Percentiles rank a stretch among this genome's conserved stretches.
Evolutionary conservation across 2,329 filamentous ascomycete species (phyloP).

Genomic region (Talaromyces atroroseus): DNA sequence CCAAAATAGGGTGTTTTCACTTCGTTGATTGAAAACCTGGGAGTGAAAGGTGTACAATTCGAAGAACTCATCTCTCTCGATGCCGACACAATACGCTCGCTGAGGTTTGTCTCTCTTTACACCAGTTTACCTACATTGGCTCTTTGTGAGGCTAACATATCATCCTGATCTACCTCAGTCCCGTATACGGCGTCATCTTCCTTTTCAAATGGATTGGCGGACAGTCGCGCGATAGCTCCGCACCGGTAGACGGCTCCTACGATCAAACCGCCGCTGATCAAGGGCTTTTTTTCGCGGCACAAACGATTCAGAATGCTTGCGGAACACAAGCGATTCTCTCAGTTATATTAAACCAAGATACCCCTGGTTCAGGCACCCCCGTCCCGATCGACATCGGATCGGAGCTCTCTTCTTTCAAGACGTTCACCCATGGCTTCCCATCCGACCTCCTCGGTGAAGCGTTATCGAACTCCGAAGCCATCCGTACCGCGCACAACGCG

Average conservation of each 20-base stretch:
- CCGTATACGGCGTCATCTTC: constrained; percentile 94
- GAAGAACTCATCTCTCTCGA: constrained; percentile 93
- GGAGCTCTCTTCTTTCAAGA: constrained; percentile 70
- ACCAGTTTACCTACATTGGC: not conserved
- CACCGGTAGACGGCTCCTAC: constrained; percentile 74
- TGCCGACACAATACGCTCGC: constrained; percentile 50
- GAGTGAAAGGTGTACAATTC: constrained; percentile 90
- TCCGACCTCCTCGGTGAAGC: constrained; percentile 67
- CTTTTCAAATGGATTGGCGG: constrained; percentile 75
- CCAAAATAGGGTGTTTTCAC: constrained; percentile 79
- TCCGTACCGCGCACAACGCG: constrained; percentile 78
- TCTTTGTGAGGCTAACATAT: not conserved
- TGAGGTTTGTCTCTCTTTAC: constrained; percentile 30
- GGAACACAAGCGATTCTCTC: constrained; percentile 92
- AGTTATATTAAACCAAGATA: constrained; percentile 77
- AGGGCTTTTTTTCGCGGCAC: constrained; percentile 81
- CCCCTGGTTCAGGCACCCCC: constrained; percentile 20
- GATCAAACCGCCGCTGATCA: constrained; percentile 65
- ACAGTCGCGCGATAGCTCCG: constrained; percentile 61
- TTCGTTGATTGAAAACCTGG: constrained; percentile 85
- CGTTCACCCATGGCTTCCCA: constrained; percentile 80
- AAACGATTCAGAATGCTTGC: constrained; percentile 98
- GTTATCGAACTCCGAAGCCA: constrained; percentile 64
- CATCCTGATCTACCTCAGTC: constrained; percentile 39
- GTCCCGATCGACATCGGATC: constrained; percentile 62